Percentiles rank a stretch among this genome's conserved stretches.
Conservation (phyloP, 1,284 basidiomycete genomes). For the Pyrrhoderma noxium region DNA sequence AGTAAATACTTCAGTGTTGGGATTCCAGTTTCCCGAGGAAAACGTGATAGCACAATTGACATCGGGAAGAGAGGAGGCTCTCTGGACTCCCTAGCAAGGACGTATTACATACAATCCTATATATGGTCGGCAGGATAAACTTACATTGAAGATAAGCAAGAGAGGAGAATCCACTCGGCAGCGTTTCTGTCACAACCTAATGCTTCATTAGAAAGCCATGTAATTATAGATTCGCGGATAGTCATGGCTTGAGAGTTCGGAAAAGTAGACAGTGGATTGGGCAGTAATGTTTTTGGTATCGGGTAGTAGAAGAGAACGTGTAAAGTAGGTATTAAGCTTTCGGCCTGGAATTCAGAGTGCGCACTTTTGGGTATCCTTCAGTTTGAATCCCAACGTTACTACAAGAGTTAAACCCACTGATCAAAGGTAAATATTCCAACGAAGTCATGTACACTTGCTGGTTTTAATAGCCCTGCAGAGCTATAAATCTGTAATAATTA, state of each 20-base stretch:
- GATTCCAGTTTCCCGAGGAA: constrained; percentile 35
- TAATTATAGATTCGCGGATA: constrained; percentile 47
- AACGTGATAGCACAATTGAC: constrained; percentile 56
- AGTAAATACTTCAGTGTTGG: constrained; percentile 49
- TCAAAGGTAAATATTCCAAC: constrained; percentile 64
- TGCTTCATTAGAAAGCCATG: constrained; percentile 63
- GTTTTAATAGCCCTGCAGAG: constrained; percentile 38
- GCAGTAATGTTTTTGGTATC: constrained; percentile 35
- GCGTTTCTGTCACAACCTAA: constrained; percentile 62
- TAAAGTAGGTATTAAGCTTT: constrained; percentile 48
- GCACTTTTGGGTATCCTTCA: neutral
- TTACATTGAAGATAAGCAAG: constrained; percentile 60
- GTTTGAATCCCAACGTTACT: neutral
- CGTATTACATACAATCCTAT: constrained; percentile 3
- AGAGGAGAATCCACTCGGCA: constrained; percentile 73
- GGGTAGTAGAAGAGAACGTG: constrained; percentile 53
- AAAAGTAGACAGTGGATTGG: constrained; percentile 20
- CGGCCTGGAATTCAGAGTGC: constrained; percentile 28
- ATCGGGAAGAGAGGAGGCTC: constrained; percentile 62
- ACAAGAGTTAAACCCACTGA: constrained; percentile 35
- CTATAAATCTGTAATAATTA: too few relatives aligned
- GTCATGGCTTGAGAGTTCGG: constrained; percentile 11
- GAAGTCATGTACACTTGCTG: constrained; percentile 56
- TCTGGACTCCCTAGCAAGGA: constrained; percentile 57
- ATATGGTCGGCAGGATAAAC: constrained; percentile 16